Evolutionary conservation across 352 stramenopile genomes (phyloP), one percentile per base, ranked within the genome.

Genomic region (Phytophthora syringae): DNA sequence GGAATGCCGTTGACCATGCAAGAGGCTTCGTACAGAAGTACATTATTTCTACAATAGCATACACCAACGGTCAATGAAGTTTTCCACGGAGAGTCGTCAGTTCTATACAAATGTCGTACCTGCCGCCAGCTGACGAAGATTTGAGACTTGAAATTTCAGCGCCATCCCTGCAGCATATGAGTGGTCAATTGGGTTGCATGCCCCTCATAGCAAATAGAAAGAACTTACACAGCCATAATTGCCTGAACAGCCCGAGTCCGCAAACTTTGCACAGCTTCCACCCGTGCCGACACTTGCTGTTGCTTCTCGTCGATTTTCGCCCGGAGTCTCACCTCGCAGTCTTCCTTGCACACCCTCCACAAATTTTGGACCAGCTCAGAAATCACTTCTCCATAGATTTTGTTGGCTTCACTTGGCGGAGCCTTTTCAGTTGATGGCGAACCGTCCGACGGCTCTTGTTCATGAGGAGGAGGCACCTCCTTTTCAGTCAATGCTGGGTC

Each of bases 261-360:
- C 43, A 95, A 77, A n/a, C 62, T 53, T 61, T 91, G 83, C 7
- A 84, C 84, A 9, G 76, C 69, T 42, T 91, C 74, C 9, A 86
- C 85, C 1, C 86, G 80, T 22, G 67, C 63, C 15, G 74, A 77
- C 21, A 95, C 83, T 65, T 95, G 87, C 30, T 79, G 67, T 47
- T 88, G 65, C 56, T 95, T 95, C 43, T 95, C 87, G n/a, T 84
- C 73, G 58, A 94, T 89, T 69, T 94, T 95, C 7, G 66, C 62
- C 25, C 74, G 73, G 13, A 94, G 68, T 56, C 80, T 88, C 2
- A 60, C 28, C 7, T 89, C 77, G 44, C 81, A 87, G 20, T 88
- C 79, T 34, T 61, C 57, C 43, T 90, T 85, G 34, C 82, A 79
- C 11, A 76, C 60, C 9, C 49, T 58, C 84, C 87, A 93, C 16